A percentile compares a stretch with the other conserved stretches of the same genome.
phyloP scores from a whole-genome alignment of 2,329 filamentous ascomycete species.

The Amphichorda felina region DNA sequence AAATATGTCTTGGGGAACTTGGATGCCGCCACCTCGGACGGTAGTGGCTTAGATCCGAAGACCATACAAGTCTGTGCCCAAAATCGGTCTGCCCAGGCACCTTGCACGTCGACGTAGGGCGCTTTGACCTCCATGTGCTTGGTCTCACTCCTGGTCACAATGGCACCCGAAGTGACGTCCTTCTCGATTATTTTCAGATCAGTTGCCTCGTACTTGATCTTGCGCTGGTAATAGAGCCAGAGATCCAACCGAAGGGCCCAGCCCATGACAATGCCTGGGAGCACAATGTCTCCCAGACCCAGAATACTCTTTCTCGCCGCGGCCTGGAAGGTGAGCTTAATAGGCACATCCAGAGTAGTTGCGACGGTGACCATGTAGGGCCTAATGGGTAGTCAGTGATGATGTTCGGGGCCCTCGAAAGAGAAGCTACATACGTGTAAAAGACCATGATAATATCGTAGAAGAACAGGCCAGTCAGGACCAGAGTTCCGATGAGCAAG shows the following conservation, averaged over 20 bases:
- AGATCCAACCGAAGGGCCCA: conserved; percentile 87
- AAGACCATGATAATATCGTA: conserved; percentile 95
- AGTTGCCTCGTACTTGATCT: conserved; percentile 37
- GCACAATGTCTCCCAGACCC: conserved; percentile 84
- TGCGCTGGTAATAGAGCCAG: conserved; percentile 66
- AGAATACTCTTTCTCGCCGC: conserved; percentile 69
- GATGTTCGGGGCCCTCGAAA: not conserved
- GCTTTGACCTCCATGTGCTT: conserved; percentile 37
- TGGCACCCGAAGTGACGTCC: conserved; percentile 17
- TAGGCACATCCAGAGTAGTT: conserved; percentile 78
- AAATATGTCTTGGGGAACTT: conserved; percentile 81
- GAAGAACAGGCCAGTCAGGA: conserved; percentile 73
- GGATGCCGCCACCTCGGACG: conserved; percentile 23
- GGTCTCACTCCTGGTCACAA: conserved; percentile 20
- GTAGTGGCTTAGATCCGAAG: conserved; percentile 10
- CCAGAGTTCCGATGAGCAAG: conserved; percentile 67
- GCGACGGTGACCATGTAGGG: conserved; percentile 83
- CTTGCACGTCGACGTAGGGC: conserved; percentile 47
- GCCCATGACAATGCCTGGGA: conserved; percentile 84
- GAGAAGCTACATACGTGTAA: conserved; percentile 49
- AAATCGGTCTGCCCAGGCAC: conserved; percentile 72
- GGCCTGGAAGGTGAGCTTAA: conserved; percentile 70
- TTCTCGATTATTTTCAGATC: conserved; percentile 20
- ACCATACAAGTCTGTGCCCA: conserved; percentile 39
- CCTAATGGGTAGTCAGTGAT: conserved; percentile 20